A percentile compares a stretch with the other conserved stretches of the same genome.
Evolutionary conservation across 805 yeast species (phyloP).

Genomic region (Lipomyces chichibuensis): DNA sequence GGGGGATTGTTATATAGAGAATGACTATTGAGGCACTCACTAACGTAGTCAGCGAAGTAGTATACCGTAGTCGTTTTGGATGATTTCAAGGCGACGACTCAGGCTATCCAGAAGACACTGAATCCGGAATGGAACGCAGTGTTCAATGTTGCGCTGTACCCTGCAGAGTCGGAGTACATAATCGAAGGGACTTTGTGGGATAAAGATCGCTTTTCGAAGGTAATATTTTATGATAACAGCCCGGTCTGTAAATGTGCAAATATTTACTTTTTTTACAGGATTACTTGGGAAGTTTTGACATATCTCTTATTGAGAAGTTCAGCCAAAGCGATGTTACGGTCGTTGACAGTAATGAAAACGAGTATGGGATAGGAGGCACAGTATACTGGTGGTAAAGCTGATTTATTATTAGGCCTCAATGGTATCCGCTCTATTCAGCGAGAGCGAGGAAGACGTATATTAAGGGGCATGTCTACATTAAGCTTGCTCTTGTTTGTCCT

Average conservation of each 20-base stretch:
- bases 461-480: conserved; percentile 21
- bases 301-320: conserved; percentile 25
- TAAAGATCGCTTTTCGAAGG: conserved; percentile 38
- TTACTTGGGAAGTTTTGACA: conserved; percentile 32
- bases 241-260: background rate
- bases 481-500: conserved; percentile 24
- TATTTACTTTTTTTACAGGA: conserved; percentile 15
- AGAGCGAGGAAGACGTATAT: conserved; percentile 15
- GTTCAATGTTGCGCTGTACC: conserved; percentile 52
- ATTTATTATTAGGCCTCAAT: conserved; percentile 10
- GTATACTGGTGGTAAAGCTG: background rate
- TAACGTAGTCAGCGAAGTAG: conserved; percentile 7
- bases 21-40: background rate
- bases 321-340: conserved; percentile 9
- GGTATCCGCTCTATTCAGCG: conserved; percentile 26
- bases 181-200: conserved; percentile 40
- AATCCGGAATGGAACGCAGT: conserved; percentile 79
- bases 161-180: conserved; percentile 17
- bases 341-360: conserved; percentile 15
- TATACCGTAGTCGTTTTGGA: conserved; percentile 39
- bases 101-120: conserved; percentile 67
- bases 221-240: conserved; percentile 2
- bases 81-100: conserved; percentile 46
- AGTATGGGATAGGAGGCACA: background rate
- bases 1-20: conserved; percentile 7